Conservation (phyloP, 2,329 filamentous ascomycete species). For the Penicillium sp. region DNA sequence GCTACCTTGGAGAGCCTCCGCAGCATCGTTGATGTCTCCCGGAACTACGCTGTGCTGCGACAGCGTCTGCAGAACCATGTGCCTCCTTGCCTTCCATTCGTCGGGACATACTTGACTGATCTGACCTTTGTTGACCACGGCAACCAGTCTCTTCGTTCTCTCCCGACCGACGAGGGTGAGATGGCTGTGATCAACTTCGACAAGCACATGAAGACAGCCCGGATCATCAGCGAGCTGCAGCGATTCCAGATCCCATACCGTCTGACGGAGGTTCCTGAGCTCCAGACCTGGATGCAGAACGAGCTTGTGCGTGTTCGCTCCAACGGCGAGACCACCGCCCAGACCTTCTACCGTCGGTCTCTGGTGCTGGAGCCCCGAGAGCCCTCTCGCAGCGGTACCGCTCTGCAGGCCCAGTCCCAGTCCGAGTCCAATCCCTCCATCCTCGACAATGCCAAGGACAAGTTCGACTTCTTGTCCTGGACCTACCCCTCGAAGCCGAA, state of each 20-base stretch:
- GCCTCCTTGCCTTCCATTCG: conserved; percentile 88
- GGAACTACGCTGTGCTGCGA: conserved; percentile 86
- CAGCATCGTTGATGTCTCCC: conserved; percentile 79
- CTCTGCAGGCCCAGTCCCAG: conserved; percentile 19
- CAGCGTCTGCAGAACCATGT: conserved; percentile 79
- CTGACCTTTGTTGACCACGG: conserved; percentile 94
- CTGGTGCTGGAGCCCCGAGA: conserved; percentile 71
- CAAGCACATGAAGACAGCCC: conserved; percentile 90
- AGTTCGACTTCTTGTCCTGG: conserved; percentile 54
- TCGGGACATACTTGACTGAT: conserved; percentile 95
- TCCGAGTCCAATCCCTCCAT: conserved; percentile 20
- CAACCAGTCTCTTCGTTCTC: conserved; percentile 78
- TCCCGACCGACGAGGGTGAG: conserved; percentile 62
- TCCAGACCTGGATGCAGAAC: conserved; percentile 88
- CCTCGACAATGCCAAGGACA: conserved; percentile 47
- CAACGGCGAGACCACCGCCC: conserved; percentile 60
- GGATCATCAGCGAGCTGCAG: conserved; percentile 93
- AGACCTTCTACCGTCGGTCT: conserved; percentile 76
- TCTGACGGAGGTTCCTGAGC: conserved; percentile 74
- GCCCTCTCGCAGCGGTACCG: conserved; percentile 19
- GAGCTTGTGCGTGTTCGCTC: conserved; percentile 74
- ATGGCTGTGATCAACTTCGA: conserved; percentile 94
- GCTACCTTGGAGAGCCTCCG: conserved; percentile 74
- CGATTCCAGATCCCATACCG: conserved; percentile 93
- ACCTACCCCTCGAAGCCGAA: conserved; percentile 46